Evolutionary conservation across 768 basidiomycete genomes (phyloP).

Genomic region (Russula earlei): DNA sequence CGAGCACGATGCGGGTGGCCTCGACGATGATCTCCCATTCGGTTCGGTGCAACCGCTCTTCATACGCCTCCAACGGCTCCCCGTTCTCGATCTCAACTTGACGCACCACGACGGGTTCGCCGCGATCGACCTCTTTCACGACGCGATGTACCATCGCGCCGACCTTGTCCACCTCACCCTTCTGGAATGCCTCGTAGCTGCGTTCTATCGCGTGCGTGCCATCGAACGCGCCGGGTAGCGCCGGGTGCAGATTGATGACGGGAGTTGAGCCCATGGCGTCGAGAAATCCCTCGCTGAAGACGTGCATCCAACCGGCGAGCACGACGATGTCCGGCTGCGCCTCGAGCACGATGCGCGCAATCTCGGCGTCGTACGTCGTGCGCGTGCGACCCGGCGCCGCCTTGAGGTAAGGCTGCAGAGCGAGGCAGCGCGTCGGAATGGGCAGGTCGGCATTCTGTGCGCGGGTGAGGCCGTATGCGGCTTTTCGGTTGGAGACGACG

Average conservation of each 20-base stretch:
- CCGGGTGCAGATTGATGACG: constrained; percentile 95
- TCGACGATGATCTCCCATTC: constrained; percentile 92
- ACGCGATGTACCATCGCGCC: constrained; percentile 95
- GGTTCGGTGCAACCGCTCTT: constrained; percentile 64
- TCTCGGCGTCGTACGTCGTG: constrained; percentile 75
- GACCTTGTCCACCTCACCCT: constrained; percentile 64
- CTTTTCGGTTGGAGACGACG: constrained; percentile 88
- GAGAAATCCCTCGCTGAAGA: constrained; percentile 75
- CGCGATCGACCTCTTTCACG: constrained; percentile 86
- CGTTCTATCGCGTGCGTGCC: constrained; percentile 87
- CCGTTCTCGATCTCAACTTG: constrained; percentile 66
- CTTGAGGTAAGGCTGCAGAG: constrained; percentile 77
- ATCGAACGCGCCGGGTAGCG: constrained; percentile 92
- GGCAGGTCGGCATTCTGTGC: constrained; percentile 60
- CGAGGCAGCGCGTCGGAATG: constrained; percentile 76
- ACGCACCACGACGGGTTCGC: constrained; percentile 75
- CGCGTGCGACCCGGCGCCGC: constrained; percentile 62
- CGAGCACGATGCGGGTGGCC: constrained; percentile 63
- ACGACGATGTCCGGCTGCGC: constrained; percentile 77
- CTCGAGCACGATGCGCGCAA: constrained; percentile 56
- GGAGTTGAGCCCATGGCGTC: constrained; percentile 59
- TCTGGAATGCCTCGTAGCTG: constrained; percentile 81
- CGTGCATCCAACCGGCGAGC: constrained; percentile 99
- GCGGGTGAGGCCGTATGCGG: constrained; percentile 82
- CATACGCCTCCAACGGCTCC: constrained; percentile 64